Percentiles rank a stretch among this genome's conserved stretches.
Conservation (phyloP, 305 asterid species). For the Vinca major region DNA sequence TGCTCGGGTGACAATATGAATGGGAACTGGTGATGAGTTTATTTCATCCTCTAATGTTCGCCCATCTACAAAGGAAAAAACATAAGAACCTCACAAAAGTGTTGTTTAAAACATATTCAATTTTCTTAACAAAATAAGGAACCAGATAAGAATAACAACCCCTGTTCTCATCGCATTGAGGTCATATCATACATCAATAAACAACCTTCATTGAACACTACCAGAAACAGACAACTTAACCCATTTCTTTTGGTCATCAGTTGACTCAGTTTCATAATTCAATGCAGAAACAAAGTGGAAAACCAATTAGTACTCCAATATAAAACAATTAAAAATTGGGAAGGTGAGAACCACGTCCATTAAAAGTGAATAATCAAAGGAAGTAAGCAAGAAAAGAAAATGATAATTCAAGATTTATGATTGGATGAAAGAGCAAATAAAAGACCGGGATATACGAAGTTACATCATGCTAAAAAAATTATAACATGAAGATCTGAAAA, state of each 20-base stretch:
- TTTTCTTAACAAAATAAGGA: not conserved
- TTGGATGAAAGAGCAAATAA: not conserved
- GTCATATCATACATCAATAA: not conserved
- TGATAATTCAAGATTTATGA: not conserved
- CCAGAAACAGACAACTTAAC: not conserved
- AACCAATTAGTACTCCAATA: too few species aligned
- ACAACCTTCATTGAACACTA: not conserved
- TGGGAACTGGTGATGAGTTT: conserved; percentile 49
- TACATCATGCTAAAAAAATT: not conserved
- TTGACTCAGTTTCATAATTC: too few species aligned
- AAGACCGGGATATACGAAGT: not conserved
- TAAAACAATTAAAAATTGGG: too few species aligned
- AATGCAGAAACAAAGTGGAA: too few species aligned
- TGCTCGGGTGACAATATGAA: conserved; percentile 65
- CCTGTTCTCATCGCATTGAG: not conserved
- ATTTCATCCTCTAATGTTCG: conserved; percentile 32
- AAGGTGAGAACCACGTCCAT: too few species aligned
- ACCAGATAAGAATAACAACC: not conserved
- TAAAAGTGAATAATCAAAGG: too few species aligned
- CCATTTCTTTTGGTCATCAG: not conserved
- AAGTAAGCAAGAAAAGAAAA: not conserved
- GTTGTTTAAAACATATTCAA: not conserved
- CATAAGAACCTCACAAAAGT: conserved; percentile 1
- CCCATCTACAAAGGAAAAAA: conserved; percentile 37
- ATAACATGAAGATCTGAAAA: not conserved